Percentiles rank a stretch among this genome's conserved stretches.
These are phyloP conservation scores for Scenedesmus sp. DNA, from an alignment of 163 green algal genomes.

Conservation along the genomic window DNA sequence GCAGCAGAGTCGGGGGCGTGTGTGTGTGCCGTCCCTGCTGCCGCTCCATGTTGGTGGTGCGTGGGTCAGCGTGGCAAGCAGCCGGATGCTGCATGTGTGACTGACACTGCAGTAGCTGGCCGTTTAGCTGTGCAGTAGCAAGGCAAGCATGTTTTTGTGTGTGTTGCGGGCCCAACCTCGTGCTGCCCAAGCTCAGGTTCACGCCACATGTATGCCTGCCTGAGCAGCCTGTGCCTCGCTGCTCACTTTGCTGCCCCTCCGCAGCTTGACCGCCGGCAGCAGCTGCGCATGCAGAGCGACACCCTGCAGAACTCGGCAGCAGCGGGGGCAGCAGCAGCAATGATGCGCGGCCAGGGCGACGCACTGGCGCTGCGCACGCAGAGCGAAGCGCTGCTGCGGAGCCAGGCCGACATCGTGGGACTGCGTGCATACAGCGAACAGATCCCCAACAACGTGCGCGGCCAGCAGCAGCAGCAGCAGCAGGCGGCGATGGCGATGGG, in stretches of 20 bases:
- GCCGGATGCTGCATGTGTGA: background rate
- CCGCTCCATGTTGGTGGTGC: background rate
- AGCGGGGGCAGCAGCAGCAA: constrained; percentile 18
- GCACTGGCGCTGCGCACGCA: background rate
- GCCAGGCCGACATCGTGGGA: background rate
- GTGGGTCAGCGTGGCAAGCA: background rate
- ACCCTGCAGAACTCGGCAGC: background rate
- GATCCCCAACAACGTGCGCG: background rate
- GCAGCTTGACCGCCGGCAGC: constrained; percentile 2
- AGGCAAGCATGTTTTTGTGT: too few relatives aligned
- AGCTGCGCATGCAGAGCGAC: background rate
- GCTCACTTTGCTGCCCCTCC: background rate
- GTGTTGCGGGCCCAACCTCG: too few relatives aligned
- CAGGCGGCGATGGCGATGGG: background rate
- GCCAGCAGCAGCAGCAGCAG: constrained; percentile 40
- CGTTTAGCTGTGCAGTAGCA: too few relatives aligned
- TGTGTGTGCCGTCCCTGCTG: background rate
- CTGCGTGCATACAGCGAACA: background rate
- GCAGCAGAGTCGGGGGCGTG: background rate
- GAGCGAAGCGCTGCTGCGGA: background rate
- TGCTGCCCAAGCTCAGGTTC: too few relatives aligned
- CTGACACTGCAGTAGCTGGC: too few relatives aligned
- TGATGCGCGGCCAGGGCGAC: constrained; percentile 25
- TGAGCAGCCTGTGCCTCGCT: background rate
- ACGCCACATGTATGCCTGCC: too few relatives aligned